Evolutionary conservation across 345 rosid genomes (phyloP), one percentile per base, ranked within the genome.

Genomic region (Bruguiera parviflora): DNA sequence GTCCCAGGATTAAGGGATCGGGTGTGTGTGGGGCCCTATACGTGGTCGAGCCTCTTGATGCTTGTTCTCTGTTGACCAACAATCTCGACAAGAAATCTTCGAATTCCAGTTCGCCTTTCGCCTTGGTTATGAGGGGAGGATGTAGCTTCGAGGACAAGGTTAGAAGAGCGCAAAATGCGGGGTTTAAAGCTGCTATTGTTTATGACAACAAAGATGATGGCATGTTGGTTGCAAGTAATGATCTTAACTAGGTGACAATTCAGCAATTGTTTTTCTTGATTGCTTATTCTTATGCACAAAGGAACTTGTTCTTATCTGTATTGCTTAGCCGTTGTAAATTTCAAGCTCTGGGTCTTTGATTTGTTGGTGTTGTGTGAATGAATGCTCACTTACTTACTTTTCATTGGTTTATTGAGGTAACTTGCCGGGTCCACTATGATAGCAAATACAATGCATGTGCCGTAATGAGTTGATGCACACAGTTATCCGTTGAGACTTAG

Each of bases 141-240:
- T 95, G 99, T 71, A 83, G 90, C 79, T 95, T 95, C 39, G 97
- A 95, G 61, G 91, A 92, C 3, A 95, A 95, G 87, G 92, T 90
- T 43, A 85, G 97, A 76, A 84, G 76, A 53, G 99, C 87, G 1
- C 99, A 95, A 60, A 81, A 70, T 78, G 96, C 98, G 13, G 92
- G 98, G 20, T 95, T 86, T 64, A 79, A 81, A 77, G 92, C 94
- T 58, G 98, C 89, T 25, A 78, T 95, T 75, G 85, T 92, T 57
- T 84, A 84, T 59, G 84, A 95, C 74, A 70, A 75, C 31, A 85
- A 86, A 77, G 93, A 76, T 61, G 84, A 81, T 75, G 94, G 88
- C 52, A 20, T 71, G 75, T 75, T 92, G 80, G 86, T 95, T 25
- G 81, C 97, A 83, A 95, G 99, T 90, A 88, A 85, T 70, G 31